Percentiles rank a stretch among this genome's conserved stretches.
phyloP scores from a whole-genome alignment of 148 eudicot species.

The Cornus florida region DNA sequence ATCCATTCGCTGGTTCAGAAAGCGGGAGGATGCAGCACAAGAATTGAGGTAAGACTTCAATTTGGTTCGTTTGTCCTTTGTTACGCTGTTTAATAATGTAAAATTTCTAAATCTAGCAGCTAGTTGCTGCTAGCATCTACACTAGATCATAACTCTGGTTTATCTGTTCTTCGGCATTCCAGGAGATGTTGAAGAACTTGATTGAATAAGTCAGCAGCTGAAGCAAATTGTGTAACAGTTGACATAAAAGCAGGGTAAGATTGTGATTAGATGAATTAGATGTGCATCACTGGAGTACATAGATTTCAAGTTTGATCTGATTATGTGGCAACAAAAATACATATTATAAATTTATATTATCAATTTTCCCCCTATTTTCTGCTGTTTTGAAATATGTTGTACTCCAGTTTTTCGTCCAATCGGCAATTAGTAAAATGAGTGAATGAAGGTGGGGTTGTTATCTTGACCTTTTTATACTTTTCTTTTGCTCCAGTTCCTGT shows the following conservation, averaged over 20 bases:
- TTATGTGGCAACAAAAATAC: neutral
- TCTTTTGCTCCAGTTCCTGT: too few species aligned
- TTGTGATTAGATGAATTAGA: neutral
- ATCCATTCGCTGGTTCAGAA: conserved; percentile 93
- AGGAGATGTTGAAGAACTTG: neutral
- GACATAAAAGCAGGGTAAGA: neutral
- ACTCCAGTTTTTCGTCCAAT: too few species aligned
- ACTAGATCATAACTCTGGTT: neutral
- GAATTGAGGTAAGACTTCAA: conserved; percentile 49
- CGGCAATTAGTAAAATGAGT: too few species aligned
- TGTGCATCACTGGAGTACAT: neutral
- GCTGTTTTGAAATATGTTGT: neutral
- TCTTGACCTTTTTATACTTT: too few species aligned
- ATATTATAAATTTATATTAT: neutral
- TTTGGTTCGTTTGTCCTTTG: neutral
- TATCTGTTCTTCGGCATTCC: neutral
- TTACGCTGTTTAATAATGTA: neutral
- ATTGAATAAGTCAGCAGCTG: neutral
- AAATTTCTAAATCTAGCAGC: neutral
- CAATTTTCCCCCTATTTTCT: neutral
- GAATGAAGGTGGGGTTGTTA: too few species aligned
- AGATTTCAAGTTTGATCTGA: neutral
- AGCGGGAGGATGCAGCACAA: conserved; percentile 96
- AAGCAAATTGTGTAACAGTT: neutral
- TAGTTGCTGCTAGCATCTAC: neutral